Conservation (phyloP, 73 alveolate genomes). For the Symbiodinium natans region DNA sequence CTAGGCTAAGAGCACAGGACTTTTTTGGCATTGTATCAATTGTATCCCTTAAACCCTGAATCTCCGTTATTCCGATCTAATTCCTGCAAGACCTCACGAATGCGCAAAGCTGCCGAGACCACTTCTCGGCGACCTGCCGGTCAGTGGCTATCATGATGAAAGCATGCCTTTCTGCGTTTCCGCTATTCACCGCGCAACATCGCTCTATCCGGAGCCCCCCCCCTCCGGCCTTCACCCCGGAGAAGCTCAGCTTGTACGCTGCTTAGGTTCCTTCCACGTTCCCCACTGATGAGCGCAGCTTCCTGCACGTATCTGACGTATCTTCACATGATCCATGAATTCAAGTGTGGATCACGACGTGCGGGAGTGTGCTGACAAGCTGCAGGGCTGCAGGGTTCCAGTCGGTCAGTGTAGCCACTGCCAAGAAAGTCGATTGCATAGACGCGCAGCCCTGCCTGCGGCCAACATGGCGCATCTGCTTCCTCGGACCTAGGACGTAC, state of each 20-base stretch:
- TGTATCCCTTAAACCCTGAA: no score
- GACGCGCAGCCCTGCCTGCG: slow-evolving; percentile 44
- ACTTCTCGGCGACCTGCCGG: neutral
- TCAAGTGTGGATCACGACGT: neutral
- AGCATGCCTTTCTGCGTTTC: no score
- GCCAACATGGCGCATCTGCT: neutral
- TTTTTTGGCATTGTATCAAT: no score
- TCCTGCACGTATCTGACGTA: slow-evolving; percentile 11
- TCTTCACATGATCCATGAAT: no score
- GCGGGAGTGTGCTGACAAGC: neutral
- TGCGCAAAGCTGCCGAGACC: slow-evolving; percentile 4
- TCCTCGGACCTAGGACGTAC: neutral
- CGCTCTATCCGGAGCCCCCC: no score
- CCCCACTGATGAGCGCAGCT: slow-evolving; percentile 48
- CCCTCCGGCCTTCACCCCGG: slow-evolving; percentile 29
- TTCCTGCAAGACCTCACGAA: no score
- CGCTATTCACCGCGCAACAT: no score
- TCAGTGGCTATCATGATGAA: no score
- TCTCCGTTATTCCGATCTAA: no score
- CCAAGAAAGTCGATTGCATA: slow-evolving; percentile 64
- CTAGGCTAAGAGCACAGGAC: neutral
- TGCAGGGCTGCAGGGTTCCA: slow-evolving; percentile 22
- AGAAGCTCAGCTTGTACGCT: slow-evolving; percentile 17
- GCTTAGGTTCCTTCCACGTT: slow-evolving; percentile 8
- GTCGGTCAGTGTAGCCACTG: slow-evolving; percentile 63